Conservation (phyloP, 1,139 yeast species). For the Hyphopichia khmerensis region DNA sequence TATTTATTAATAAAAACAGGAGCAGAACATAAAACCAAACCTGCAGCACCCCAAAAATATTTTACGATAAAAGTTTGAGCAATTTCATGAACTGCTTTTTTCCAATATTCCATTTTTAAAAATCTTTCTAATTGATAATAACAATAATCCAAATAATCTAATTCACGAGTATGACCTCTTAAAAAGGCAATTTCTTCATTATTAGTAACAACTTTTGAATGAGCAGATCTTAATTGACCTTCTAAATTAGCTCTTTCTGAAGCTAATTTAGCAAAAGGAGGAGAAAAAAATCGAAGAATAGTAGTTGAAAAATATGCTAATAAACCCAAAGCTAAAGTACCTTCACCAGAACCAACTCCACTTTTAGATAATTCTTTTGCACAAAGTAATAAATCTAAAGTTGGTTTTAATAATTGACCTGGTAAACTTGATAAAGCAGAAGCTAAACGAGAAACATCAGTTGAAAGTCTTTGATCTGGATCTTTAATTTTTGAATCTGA, state of each 20-base stretch:
- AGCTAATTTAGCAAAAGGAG: conserved; percentile 85
- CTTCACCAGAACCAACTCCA: conserved; percentile 83
- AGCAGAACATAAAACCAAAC: conserved; percentile 81
- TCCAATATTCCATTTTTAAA: conserved; percentile 73
- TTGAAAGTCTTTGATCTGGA: conserved; percentile 81
- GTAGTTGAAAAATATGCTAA: conserved; percentile 81
- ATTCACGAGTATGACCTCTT: conserved; percentile 78
- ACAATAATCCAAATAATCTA: conserved; percentile 73
- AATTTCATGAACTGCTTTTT: conserved; percentile 70
- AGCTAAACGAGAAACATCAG: conserved; percentile 76
- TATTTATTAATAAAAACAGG: conserved; percentile 79
- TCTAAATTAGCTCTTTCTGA: conserved; percentile 78
- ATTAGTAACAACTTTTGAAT: conserved; percentile 75
- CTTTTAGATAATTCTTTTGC: conserved; percentile 75
- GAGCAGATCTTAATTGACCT: conserved; percentile 81
- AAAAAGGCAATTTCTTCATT: conserved; percentile 87
- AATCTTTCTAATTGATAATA: conserved; percentile 82
- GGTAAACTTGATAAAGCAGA: conserved; percentile 73
- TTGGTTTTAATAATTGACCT: conserved; percentile 84
- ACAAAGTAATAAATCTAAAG: conserved; percentile 76
- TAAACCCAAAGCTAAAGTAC: conserved; percentile 76
- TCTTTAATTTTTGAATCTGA: conserved; percentile 59
- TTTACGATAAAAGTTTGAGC: conserved; percentile 85
- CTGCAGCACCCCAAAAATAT: conserved; percentile 95
- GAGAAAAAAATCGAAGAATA: conserved; percentile 72